Percentiles rank a stretch among this genome's conserved stretches.
phyloP scores from a whole-genome alignment of 768 basidiomycete genomes.

The Brasilioporus rufonigricans region DNA sequence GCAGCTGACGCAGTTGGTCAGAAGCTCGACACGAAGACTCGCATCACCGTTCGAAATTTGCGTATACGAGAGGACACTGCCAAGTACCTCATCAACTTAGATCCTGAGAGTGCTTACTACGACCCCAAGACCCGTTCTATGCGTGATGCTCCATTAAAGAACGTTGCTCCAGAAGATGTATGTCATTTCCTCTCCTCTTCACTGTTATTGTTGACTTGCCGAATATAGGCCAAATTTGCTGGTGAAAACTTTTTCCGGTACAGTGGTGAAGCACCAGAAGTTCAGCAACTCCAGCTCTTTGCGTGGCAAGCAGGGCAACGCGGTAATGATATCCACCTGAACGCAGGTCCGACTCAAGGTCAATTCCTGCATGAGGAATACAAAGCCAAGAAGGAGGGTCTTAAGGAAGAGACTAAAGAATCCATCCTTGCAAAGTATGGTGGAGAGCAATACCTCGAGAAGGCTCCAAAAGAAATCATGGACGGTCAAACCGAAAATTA shows the following conservation, averaged over 20 bases:
- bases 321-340: constrained; percentile 93
- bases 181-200: constrained; percentile 26
- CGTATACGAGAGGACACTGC: constrained; percentile 99
- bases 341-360: constrained; percentile 95
- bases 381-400: constrained; percentile 86
- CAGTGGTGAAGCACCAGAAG: constrained; percentile 90
- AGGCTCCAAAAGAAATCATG: constrained; percentile 87
- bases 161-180: constrained; percentile 85
- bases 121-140: constrained; percentile 99
- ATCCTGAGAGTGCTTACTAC: constrained; percentile 95
- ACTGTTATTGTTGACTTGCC: not conserved
- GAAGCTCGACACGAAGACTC: constrained; percentile 96
- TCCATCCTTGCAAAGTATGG: constrained; percentile 93
- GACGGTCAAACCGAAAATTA: constrained; percentile 97
- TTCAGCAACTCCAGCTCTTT: constrained; percentile 91
- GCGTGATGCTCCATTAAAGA: constrained; percentile 90
- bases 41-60: constrained; percentile 96
- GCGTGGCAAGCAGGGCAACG: constrained; percentile 94
- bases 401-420: constrained; percentile 85
- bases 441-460: constrained; percentile 88
- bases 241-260: constrained; percentile 95
- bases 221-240: constrained; percentile 74
- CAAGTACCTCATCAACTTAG: constrained; percentile 96
- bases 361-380: constrained; percentile 90
- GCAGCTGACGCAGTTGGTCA: constrained; percentile 97